Base-by-base conservation (phyloP, 306 rosid genomes). In the Medicago ruthenica region DNA sequence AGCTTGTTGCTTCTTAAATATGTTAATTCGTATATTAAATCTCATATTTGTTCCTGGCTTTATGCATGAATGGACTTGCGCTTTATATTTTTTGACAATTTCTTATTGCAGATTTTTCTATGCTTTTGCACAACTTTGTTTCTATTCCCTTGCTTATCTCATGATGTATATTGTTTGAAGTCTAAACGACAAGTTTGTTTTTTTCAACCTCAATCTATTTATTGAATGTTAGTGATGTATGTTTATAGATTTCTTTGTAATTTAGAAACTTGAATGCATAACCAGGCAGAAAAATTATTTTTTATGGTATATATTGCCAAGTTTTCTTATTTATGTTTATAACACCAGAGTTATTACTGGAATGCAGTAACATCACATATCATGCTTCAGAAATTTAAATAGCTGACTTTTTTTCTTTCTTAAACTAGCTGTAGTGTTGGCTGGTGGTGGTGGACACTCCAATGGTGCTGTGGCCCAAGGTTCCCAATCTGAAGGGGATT, bases 361-460 rank as follows among this genome's bases (percentile, higher is more conserved):
- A 77, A 65, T 54, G 77, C 31, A 31, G n/a, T 67, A 67, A 61
- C 42, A 50, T 59, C 63, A 67, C 63, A 15, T 40, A 54, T 53
- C n/a, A 47, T 54, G 51, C 77, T 61, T 67, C 76, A 71, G 76
- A 72, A 66, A 59, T 24, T 60, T 72, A 21, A 69, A 64, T 31
- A 48, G 76, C 70, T 81, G 53, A 80, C 44, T 12, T 76, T 27
- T 67, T 55, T 34, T 71, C 24, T 45, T 21, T 67, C 40, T 80
- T 72, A 73, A 70, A 82, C 76, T 85, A 95, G 99, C 96, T 74
- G 85, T 95, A 77, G 91, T 95, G 68, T 82, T 95, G 81, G 92
- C 99, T 79, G 96, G 96, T 73, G 99, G 99, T 9, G 61, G 61
- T 55, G 51, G 51, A 78, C 89, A 95, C 66, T 67, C 90, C 64